A percentile compares a stretch with the other conserved stretches of the same genome.
Conservation (phyloP, 768 basidiomycete genomes). For the Amanita pseudoporphyria region DNA sequence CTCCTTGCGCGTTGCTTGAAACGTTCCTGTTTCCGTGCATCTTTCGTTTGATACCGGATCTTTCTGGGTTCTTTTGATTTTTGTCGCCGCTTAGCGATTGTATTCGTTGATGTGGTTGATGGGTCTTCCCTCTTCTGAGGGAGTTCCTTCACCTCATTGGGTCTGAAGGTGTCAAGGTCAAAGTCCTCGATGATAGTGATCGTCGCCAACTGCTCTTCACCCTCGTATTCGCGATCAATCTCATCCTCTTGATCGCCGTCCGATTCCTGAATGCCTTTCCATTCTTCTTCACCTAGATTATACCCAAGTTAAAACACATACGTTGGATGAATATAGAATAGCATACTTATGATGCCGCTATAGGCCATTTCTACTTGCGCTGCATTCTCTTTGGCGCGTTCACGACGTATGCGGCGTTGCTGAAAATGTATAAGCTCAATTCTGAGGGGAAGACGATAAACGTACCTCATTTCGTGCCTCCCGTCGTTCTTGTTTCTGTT, state of each 20-base stretch:
- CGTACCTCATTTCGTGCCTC: conserved; percentile 73
- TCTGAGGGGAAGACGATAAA: conserved; percentile 9
- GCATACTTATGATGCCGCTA: conserved; percentile 21
- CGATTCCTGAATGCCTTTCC: conserved; percentile 32
- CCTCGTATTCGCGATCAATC: conserved; percentile 66
- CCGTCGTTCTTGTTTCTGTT: conserved; percentile 67
- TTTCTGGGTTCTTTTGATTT: conserved; percentile 12
- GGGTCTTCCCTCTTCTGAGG: neutral
- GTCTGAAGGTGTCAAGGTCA: conserved; percentile 42
- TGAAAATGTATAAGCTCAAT: conserved; percentile 22
- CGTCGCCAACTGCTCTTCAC: conserved; percentile 77
- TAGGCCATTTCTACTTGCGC: conserved; percentile 69
- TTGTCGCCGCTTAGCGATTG: neutral
- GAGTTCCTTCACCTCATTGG: conserved; percentile 8
- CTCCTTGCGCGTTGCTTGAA: conserved; percentile 12
- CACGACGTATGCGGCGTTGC: conserved; percentile 71
- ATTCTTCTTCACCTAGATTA: conserved; percentile 28
- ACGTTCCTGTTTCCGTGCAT: conserved; percentile 9
- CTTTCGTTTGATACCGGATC: conserved; percentile 14
- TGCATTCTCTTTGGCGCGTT: conserved; percentile 72
- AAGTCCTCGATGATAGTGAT: conserved; percentile 92
- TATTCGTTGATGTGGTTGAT: too few species aligned
- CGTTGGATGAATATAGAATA: neutral
- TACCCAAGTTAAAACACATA: neutral
- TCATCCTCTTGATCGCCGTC: conserved; percentile 23